Evolutionary conservation across 1,139 yeast species (phyloP), one percentile per base, ranked within the genome.

Genomic region (Debaryomyces subglobosus): DNA sequence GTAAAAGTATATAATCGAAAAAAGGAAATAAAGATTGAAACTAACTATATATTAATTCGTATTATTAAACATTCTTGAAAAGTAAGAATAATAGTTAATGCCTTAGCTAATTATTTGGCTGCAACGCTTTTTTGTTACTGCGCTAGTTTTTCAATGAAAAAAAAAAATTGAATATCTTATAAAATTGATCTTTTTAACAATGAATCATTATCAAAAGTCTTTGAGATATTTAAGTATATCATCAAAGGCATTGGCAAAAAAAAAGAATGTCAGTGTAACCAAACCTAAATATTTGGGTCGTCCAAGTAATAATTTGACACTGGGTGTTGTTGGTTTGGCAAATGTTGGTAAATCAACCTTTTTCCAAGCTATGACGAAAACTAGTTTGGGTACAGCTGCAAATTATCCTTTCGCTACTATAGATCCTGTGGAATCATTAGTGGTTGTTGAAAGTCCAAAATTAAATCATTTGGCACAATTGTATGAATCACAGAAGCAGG

Each of bases 351-450:
- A 86, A 58, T 82, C 89, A 21, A 80, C 85, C 1, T 78, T 81
- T 54, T 81, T 81, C 63, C 86, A 81, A 60, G 83, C 84, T 24
- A 83, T 92, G 53, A 91, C 98, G 30, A 80, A 82, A 52, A 80
- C 87, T 7, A 76, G 72, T 13, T 64, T 86, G 45, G 91, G 94
- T 0, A 86, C 84, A 52, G 91, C 92, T 1, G 92, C 90, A 24
- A 86, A 86, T 62, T 86, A 86, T 59, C 92, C 94, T 3, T 86
- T 84, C 67, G 94, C 92, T 12, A 86, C 94, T 1, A 86, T 86
- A 33, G 86, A 85, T 38, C 89, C 92, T 0, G 88, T 83, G 56
- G 85, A 85, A 59, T 82, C 90, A 18, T 68, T 79, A 45, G 81
- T 84, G 2, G 67, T 78, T 7, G 86, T 85, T 2, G 84, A 84